Evolutionary conservation across 2,329 filamentous ascomycete genomes (phyloP).

Genomic region (Diplodia intermedia): DNA sequence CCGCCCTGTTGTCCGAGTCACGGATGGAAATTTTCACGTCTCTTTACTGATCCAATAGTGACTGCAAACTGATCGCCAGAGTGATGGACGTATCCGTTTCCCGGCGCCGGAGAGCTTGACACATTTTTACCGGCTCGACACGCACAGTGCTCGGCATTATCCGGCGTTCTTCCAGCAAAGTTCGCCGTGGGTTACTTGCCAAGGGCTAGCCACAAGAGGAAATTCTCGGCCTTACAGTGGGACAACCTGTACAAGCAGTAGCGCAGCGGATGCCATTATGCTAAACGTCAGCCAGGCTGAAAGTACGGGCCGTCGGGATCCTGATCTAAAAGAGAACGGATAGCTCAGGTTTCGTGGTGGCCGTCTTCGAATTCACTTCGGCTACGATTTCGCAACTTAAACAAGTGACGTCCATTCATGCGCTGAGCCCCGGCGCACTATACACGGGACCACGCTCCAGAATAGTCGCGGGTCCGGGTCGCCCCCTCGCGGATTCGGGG

Average conservation of each 20-base stretch:
- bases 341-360: neutral
- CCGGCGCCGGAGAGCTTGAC: neutral
- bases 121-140: neutral
- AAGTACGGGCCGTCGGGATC: neutral
- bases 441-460: neutral
- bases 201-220: slow-evolving; percentile 2
- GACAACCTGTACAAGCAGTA: neutral
- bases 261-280: neutral
- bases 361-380: neutral
- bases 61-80: neutral
- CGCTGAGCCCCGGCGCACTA: neutral
- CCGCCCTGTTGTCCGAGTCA: neutral
- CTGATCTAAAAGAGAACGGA: neutral
- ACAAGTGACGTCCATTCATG: neutral
- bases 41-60: neutral
- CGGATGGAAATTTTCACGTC: neutral
- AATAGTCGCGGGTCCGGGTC: neutral
- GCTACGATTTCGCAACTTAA: neutral
- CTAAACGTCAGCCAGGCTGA: neutral
- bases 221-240: slow-evolving; percentile 5
- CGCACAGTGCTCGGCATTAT: neutral
- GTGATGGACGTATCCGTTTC: neutral
- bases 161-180: neutral
- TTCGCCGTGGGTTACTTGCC: neutral
- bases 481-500: neutral